Conservation (phyloP, 2,329 filamentous ascomycete species). For the Juglanconis sp. region DNA sequence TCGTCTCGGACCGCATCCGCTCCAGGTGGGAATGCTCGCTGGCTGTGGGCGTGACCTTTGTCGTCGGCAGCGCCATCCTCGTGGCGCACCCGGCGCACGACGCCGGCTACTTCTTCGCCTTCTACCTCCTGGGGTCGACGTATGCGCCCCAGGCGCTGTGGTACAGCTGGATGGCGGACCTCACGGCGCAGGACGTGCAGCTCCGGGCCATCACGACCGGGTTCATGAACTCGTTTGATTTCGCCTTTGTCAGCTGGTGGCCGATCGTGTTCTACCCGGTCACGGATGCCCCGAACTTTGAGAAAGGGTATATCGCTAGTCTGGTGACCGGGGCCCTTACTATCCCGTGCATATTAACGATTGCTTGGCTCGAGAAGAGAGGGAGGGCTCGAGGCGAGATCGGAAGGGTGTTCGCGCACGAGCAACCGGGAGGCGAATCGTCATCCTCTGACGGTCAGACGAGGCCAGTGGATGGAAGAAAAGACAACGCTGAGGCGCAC, state of each 20-base stretch:
- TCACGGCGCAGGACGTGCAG: constrained; percentile 37
- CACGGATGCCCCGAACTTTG: constrained; percentile 36
- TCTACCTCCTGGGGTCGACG: constrained; percentile 41
- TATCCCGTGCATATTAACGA: constrained; percentile 33
- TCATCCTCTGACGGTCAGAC: background rate
- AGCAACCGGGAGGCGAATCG: background rate
- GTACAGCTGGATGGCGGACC: constrained; percentile 46
- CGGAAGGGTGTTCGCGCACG: constrained; percentile 21
- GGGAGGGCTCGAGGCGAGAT: constrained; percentile 25
- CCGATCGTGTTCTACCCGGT: constrained; percentile 38
- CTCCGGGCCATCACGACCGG: constrained; percentile 42
- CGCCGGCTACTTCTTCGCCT: constrained; percentile 40
- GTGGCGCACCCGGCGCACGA: constrained; percentile 30
- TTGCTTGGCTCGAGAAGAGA: constrained; percentile 34
- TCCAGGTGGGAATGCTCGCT: constrained; percentile 43
- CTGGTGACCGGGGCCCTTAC: constrained; percentile 34
- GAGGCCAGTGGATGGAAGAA: background rate
- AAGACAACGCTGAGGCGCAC: background rate
- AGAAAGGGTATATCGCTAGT: constrained; percentile 38
- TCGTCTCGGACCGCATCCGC: constrained; percentile 37
- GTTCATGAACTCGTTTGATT: constrained; percentile 42
- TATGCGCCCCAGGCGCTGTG: constrained; percentile 44
- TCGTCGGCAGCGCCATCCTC: constrained; percentile 37
- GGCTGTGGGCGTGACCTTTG: constrained; percentile 39
- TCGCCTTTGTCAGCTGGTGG: constrained; percentile 40